Base-by-base conservation (phyloP, 805 yeast species). In the Schwanniomyces occidentalis region DNA sequence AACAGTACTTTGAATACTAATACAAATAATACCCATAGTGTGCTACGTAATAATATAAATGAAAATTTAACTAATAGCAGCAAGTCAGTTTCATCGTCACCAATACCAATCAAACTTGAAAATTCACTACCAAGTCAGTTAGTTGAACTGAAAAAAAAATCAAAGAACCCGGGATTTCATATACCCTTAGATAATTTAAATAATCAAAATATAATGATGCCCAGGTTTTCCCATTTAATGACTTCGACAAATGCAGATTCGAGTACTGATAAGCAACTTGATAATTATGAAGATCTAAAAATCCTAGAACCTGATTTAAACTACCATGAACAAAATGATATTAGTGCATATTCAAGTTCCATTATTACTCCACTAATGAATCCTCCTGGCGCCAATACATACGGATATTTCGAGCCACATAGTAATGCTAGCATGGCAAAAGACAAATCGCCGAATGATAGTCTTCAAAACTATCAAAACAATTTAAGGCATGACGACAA, bases 301-400 rank as follows among this genome's bases (percentile, higher is more conserved):
- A 29, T 38, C 24, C 22, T 36, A 33, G 46, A 51, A 37, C 41
- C 52, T 2, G 54, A 46, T 29, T 32, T 44, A n/a, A 46, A 44
- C 12, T 24, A 38, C 15, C 17, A 21, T 10, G 45, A 35, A 8
- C 37, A 41, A 6, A 32, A 31, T 19, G 39, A 35, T 6, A 34
- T 35, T 12, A 26, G 16, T 18, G 12, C 22, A 18, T 27, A 15
- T 10, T 16, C 27, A 8, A 28, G 29, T 20, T 32, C 45, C 20
- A 50, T 48, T 28, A 39, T 60, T 9, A 62, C 68, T 3, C 68
- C 66, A 3, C 44, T 51, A 5, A 56, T 60, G 60, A 54, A 54
- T 24, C 65, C 65, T 0, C 67, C 68, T 2, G 56, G 52, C 10
- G 20, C 43, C 12, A 40, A 36, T 20, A 32, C 27, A 13, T 34